phyloP scores from a whole-genome alignment of 306 rosid species.

The Vigna reflexopilosa region DNA sequence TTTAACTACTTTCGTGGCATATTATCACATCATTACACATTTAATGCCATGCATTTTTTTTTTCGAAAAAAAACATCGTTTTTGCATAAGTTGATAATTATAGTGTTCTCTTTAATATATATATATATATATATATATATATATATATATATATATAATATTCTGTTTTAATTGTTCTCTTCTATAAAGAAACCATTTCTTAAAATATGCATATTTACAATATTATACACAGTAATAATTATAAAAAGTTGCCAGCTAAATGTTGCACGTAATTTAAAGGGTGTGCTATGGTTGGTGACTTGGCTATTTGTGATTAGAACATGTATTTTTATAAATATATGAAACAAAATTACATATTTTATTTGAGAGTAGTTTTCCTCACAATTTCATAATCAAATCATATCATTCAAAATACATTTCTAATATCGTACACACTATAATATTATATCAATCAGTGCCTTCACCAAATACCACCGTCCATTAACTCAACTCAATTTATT shows the following conservation, averaged over 20 bases:
- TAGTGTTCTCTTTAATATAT: no score
- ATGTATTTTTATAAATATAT: not conserved
- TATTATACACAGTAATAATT: not conserved
- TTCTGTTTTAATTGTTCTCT: no score
- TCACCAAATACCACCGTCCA: slow-evolving; percentile 29
- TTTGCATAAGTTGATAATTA: no score
- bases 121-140: no score
- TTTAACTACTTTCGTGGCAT: no score
- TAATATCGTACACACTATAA: not conserved
- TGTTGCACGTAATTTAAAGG: not conserved
- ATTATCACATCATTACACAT: no score
- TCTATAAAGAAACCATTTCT: slow-evolving; percentile 4
- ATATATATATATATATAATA: no score
- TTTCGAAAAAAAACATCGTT: no score
- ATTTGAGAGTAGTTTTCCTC: not conserved
- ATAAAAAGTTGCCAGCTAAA: not conserved
- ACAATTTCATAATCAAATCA: slow-evolving; percentile 9
- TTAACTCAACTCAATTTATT: not conserved
- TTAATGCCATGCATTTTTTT: no score
- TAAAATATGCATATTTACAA: not conserved
- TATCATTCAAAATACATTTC: slow-evolving; percentile 14
- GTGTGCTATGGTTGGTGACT: not conserved
- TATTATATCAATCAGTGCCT: not conserved
- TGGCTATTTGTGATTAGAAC: not conserved
- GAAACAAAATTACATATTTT: not conserved